phyloP scores from a whole-genome alignment of 2,329 filamentous ascomycete genomes.

The Setomelanomma holmii region DNA sequence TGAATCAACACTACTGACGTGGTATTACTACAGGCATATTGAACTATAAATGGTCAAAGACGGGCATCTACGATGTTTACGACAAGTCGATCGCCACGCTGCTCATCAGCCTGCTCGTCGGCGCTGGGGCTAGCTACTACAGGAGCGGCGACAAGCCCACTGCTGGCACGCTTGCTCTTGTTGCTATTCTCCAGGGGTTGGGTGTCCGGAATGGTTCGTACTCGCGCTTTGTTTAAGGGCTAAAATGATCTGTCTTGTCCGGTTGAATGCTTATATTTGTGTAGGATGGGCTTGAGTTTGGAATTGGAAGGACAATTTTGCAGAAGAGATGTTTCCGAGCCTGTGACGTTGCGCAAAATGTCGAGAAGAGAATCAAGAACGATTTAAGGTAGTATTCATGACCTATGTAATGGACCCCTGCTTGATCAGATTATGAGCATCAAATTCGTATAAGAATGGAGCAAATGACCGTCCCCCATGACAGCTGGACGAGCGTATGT shows the following conservation, averaged over 20 bases:
- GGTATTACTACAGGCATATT: constrained; percentile 36
- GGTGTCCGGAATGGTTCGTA: constrained; percentile 30
- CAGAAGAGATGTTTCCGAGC: too few species aligned
- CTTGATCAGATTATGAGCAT: too few species aligned
- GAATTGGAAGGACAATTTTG: not conserved
- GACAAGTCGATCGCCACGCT: constrained; percentile 42
- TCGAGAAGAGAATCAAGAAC: too few species aligned
- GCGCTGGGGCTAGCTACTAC: constrained; percentile 31
- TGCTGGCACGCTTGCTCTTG: constrained; percentile 25
- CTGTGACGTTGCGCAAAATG: too few species aligned
- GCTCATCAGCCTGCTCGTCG: constrained; percentile 32
- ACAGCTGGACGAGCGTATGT: too few species aligned
- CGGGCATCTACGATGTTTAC: constrained; percentile 38
- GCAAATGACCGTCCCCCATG: too few species aligned
- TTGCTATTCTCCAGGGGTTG: constrained; percentile 35
- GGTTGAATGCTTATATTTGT: constrained; percentile 1
- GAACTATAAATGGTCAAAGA: constrained; percentile 46
- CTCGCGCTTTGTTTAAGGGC: constrained; percentile 12
- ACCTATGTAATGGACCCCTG: too few species aligned
- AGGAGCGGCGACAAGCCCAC: constrained; percentile 36
- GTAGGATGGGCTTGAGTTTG: constrained; percentile 1
- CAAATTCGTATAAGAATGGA: too few species aligned
- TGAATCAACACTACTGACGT: not conserved
- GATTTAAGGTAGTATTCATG: too few species aligned
- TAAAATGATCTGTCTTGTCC: not conserved